These are phyloP conservation scores for Trifolium fragiferum DNA, from an alignment of 306 rosid species.

Conservation along the genomic window DNA sequence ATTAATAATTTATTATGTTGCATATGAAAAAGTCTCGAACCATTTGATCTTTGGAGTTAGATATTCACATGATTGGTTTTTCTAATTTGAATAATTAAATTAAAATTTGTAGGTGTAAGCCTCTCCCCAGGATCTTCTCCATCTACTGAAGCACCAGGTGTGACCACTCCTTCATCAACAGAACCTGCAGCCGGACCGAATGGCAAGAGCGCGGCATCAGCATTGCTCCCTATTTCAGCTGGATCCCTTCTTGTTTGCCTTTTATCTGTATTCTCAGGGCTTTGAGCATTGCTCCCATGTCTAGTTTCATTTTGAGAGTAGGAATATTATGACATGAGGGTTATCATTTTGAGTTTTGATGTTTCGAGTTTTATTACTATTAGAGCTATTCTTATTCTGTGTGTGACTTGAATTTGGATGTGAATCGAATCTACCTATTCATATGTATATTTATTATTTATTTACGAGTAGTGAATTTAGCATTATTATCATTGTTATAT, in stretches of 20 bases:
- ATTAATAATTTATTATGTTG: background rate
- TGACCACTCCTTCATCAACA: no score
- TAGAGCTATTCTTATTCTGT: no score
- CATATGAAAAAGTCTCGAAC: background rate
- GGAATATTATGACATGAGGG: conserved; percentile 24
- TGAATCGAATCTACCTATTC: background rate
- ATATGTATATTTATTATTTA: background rate
- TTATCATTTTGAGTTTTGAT: conserved; percentile 19
- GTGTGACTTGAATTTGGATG: conserved; percentile 22
- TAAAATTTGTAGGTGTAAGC: no score
- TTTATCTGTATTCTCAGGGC: conserved; percentile 17
- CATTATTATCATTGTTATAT: no score
- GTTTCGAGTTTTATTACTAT: background rate
- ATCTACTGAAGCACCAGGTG: no score
- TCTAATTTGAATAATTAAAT: no score
- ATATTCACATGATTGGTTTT: no score
- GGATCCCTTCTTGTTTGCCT: conserved; percentile 31
- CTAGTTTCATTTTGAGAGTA: conserved; percentile 31
- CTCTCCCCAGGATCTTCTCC: no score
- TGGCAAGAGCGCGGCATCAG: conserved; percentile 35
- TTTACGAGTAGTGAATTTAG: background rate
- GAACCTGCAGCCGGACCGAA: conserved; percentile 7
- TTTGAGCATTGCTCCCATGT: conserved; percentile 31
- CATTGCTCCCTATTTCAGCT: conserved; percentile 36
- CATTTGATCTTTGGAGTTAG: no score